Conservation (phyloP, 169 alveolate genomes). For the Plasmodium gonderi region DNA sequence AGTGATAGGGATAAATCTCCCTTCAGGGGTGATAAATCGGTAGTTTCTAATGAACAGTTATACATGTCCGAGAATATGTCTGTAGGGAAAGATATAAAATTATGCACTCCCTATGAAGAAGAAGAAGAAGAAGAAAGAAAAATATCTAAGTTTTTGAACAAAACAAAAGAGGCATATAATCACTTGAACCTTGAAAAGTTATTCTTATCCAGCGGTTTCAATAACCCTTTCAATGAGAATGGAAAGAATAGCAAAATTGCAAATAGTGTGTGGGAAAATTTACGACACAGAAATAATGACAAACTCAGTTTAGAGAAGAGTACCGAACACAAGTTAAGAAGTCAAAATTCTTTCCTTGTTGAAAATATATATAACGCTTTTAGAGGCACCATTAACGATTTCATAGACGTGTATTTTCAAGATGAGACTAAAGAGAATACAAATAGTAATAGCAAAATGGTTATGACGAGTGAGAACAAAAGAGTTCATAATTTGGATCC, state of each 20-base stretch:
- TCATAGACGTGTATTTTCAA: constrained; percentile 28
- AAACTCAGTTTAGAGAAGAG: neutral
- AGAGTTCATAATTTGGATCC: constrained; percentile 6
- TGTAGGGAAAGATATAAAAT: neutral
- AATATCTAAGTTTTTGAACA: constrained; percentile 8
- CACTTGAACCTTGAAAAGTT: constrained; percentile 16
- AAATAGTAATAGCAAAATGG: neutral
- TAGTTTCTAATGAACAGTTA: neutral
- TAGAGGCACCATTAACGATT: constrained; percentile 47
- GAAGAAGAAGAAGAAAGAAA: neutral
- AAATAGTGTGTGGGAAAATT: neutral
- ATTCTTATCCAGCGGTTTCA: constrained; percentile 4
- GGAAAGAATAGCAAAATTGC: neutral
- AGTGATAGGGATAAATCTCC: neutral
- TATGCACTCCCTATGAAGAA: too few relatives aligned
- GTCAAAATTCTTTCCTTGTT: constrained; percentile 4
- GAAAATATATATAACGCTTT: constrained; percentile 25
- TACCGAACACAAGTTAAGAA: constrained; percentile 7
- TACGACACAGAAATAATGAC: neutral
- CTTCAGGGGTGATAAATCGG: neutral
- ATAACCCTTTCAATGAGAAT: neutral
- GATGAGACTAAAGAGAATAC: neutral
- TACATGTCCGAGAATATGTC: neutral
- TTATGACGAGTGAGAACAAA: neutral
- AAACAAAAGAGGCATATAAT: constrained; percentile 33